Evolutionary conservation across 306 rosid genomes (phyloP).

Genomic region (Quillaja saponaria): DNA sequence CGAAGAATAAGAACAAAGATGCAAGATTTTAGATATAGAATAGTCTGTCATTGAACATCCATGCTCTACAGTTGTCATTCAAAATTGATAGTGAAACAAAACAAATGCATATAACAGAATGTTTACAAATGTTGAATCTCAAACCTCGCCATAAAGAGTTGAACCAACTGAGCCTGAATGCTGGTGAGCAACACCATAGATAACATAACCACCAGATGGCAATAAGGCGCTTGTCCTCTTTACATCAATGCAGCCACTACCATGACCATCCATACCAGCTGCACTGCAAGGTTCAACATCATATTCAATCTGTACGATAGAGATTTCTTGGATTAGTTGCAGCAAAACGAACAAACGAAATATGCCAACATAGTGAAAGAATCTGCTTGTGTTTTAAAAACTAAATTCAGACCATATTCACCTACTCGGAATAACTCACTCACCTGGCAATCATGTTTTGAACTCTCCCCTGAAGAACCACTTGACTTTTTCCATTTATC

Average conservation of each 20-base stretch:
- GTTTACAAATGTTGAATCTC: background rate
- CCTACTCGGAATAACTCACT: constrained; percentile 1
- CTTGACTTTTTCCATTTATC: constrained; percentile 32
- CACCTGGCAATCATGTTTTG: constrained; percentile 42
- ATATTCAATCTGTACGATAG: constrained; percentile 43
- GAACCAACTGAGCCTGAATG: constrained; percentile 50
- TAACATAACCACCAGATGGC: constrained; percentile 42
- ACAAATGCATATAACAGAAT: background rate
- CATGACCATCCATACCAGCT: background rate
- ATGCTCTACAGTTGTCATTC: too few relatives aligned
- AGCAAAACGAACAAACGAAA: background rate
- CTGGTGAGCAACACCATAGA: constrained; percentile 62
- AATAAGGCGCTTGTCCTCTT: constrained; percentile 22
- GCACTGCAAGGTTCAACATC: constrained; percentile 38
- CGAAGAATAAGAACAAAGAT: too few relatives aligned
- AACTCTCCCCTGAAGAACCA: constrained; percentile 5
- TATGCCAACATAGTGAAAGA: background rate
- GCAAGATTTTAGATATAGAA: too few relatives aligned
- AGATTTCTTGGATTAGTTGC: background rate
- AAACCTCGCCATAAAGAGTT: constrained; percentile 53
- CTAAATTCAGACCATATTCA: background rate
- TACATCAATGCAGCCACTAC: constrained; percentile 28
- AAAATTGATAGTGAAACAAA: background rate
- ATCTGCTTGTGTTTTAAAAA: background rate
- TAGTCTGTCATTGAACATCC: too few relatives aligned